Percentiles rank a stretch among this genome's conserved stretches.
These are phyloP conservation scores for Calonectria leucothoes DNA, from an alignment of 2,329 filamentous ascomycete species.

Conservation along the genomic window DNA sequence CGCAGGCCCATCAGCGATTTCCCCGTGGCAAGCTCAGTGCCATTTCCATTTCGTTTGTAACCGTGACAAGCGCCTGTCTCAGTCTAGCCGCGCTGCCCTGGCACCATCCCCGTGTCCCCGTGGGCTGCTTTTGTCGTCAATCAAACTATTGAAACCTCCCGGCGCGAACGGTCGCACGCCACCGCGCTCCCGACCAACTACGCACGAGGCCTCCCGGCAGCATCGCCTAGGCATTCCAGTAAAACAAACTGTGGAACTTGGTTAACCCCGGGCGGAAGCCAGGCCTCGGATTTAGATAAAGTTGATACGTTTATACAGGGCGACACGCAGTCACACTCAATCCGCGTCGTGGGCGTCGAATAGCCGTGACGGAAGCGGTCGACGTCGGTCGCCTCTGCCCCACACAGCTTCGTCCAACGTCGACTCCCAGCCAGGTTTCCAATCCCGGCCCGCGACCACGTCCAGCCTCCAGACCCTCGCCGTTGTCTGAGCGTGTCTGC, in stretches of 20 bases:
- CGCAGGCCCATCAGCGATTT: not conserved
- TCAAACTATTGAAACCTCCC: constrained; percentile 18
- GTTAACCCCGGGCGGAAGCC: not conserved
- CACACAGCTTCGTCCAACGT: constrained; percentile 40
- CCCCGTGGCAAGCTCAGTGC: not conserved
- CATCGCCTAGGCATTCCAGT: not conserved
- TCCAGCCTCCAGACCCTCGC: constrained; percentile 37
- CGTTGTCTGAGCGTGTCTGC: constrained; percentile 32
- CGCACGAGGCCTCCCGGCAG: not conserved
- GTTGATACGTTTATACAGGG: constrained; percentile 31
- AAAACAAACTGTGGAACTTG: not conserved
- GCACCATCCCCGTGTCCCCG: constrained; percentile 18
- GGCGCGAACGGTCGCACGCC: constrained; percentile 21
- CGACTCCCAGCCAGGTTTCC: constrained; percentile 34
- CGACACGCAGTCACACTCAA: constrained; percentile 28
- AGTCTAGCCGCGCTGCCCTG: constrained; percentile 24
- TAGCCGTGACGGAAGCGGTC: constrained; percentile 36
- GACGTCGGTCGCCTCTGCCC: constrained; percentile 31
- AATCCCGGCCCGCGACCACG: constrained; percentile 43
- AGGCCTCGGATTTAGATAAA: constrained; percentile 13
- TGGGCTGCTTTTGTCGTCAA: constrained; percentile 8
- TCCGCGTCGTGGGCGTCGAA: constrained; percentile 33
- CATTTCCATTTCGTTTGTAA: constrained; percentile 2
- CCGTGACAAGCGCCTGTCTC: constrained; percentile 24
- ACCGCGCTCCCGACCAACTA: constrained; percentile 3